A percentile compares a stretch with the other conserved stretches of the same genome.
phyloP scores from a whole-genome alignment of 2,329 filamentous ascomycete species.

The Dactylonectria macrodidyma region DNA sequence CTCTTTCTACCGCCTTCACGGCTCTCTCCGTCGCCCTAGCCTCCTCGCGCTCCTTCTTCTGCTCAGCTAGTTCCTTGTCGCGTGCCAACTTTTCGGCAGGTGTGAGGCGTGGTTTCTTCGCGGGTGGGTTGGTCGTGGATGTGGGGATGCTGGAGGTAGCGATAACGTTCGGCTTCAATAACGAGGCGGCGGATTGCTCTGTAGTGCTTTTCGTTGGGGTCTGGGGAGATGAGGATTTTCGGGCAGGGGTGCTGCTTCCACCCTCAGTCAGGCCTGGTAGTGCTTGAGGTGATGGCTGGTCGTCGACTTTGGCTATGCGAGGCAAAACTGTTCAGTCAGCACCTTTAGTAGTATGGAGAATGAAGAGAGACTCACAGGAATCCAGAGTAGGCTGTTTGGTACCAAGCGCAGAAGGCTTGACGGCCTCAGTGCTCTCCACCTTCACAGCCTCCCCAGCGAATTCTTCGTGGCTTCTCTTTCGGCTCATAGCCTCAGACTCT shows the following conservation, averaged over 20 bases:
- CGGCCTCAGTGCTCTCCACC: slow-evolving; percentile 38
- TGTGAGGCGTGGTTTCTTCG: slow-evolving; percentile 62
- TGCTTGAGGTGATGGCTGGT: slow-evolving; percentile 48
- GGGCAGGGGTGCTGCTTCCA: slow-evolving; percentile 57
- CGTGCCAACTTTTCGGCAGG: slow-evolving; percentile 56
- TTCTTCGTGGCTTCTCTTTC: slow-evolving; percentile 65
- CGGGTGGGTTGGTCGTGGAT: slow-evolving; percentile 37
- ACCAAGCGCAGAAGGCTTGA: slow-evolving; percentile 35
- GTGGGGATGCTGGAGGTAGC: slow-evolving; percentile 33
- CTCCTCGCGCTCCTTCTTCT: slow-evolving; percentile 55
- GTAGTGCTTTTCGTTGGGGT: slow-evolving; percentile 49
- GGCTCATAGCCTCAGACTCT: slow-evolving; percentile 58
- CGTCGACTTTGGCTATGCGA: slow-evolving; percentile 41
- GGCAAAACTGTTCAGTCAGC: slow-evolving; percentile 43
- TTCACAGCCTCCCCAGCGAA: slow-evolving; percentile 55
- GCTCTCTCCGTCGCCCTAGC: slow-evolving; percentile 43
- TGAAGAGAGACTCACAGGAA: slow-evolving; percentile 39
- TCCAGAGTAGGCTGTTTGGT: slow-evolving; percentile 41
- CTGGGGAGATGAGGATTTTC: slow-evolving; percentile 54
- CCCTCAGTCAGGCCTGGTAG: slow-evolving; percentile 59
- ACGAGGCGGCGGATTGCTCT: slow-evolving; percentile 14
- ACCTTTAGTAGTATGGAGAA: background rate
- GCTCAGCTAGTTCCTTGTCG: slow-evolving; percentile 57
- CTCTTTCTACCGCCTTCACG: slow-evolving; percentile 56
- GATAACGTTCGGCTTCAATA: slow-evolving; percentile 17